Conservation (phyloP, 2,329 filamentous ascomycete genomes). For the Ceratocystis eucalypticola region DNA sequence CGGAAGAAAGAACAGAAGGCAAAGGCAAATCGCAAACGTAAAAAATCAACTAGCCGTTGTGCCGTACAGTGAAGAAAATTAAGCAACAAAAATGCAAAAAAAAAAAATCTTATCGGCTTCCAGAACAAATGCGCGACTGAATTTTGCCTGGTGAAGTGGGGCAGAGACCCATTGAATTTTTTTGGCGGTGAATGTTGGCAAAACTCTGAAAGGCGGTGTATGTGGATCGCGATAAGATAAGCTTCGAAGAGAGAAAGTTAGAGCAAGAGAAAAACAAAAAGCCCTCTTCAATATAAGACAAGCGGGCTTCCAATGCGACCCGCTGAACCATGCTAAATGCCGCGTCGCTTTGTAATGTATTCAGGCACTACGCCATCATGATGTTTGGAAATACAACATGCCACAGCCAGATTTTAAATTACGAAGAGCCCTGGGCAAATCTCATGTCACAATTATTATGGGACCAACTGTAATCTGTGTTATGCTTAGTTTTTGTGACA, state of each 20-base stretch:
- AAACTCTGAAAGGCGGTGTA: slow-evolving; percentile 23
- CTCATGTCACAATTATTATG: too few species aligned
- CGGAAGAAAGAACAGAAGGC: neutral
- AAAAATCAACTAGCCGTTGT: neutral
- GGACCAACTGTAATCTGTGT: too few species aligned
- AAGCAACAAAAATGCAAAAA: neutral
- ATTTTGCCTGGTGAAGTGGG: slow-evolving; percentile 17
- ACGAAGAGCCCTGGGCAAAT: too few species aligned
- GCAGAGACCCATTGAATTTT: slow-evolving; percentile 25
- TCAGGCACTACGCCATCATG: too few species aligned
- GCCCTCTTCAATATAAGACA: too few species aligned
- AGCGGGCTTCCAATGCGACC: too few species aligned
- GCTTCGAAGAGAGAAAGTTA: neutral
- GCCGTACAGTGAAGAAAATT: neutral
- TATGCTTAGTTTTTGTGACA: too few species aligned
- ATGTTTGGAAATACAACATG: too few species aligned
- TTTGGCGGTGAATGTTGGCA: slow-evolving; percentile 36
- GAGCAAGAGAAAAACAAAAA: neutral
- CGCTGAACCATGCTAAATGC: too few species aligned
- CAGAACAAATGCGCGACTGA: slow-evolving; percentile 6
- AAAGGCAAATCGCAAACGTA: neutral
- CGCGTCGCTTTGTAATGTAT: too few species aligned
- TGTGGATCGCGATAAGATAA: slow-evolving; percentile 1
- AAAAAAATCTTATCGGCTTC: neutral
- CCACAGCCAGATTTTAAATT: too few species aligned